Evolutionary conservation across 2,329 filamentous ascomycete species (phyloP), one percentile per base, ranked within the genome.

Genomic region (Calonectria leucothoes): DNA sequence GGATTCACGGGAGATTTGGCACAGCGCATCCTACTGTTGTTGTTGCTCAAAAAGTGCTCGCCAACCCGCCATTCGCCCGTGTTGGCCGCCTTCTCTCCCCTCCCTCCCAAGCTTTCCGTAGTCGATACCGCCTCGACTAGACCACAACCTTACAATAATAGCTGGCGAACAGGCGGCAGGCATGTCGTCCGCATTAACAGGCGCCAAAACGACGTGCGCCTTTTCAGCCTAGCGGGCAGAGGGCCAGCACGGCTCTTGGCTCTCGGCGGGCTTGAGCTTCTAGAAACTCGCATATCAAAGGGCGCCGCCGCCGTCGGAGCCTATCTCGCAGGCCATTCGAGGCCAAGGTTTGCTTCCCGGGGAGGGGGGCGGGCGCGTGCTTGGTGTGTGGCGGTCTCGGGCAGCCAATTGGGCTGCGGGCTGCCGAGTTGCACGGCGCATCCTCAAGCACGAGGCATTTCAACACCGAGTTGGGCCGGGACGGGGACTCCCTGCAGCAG

Each of bases 81-180:
- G 15, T 39, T 45, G 20, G 42, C 42, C 42, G n/a, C 42, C 42
- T n/a, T 45, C 42, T 10, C n/a, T 45, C 35, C 39, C 15, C 39
- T n/a, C 6, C 42, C 20, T 11, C n/a, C 8, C 42, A 12, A 45
- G n/a, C n/a, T 11, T 45, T 6, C 12, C 42, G n/a, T n/a, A 45
- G 42, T 45, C n/a, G 42, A 45, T 5, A 45, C 42, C 20, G 12
- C 42, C n/a, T n/a, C n/a, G n/a, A n/a, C n/a, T n/a, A n/a, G n/a
- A 10, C n/a, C 23, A 23, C 42, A 45, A 45, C 42, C 23, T 37
- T 61, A 27, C 55, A 39, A 61, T 8, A 39, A 61, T 29, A 61
- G 55, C 55, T 61, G 23, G 55, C 55, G 55, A 61, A 61, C 55
- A 61, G 25, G 55, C 55, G 55, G 33, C 55, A 61, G 55, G 33